These are phyloP conservation scores for Leccinellum luteum DNA, from an alignment of 768 basidiomycete genomes.

Conservation along the genomic window DNA sequence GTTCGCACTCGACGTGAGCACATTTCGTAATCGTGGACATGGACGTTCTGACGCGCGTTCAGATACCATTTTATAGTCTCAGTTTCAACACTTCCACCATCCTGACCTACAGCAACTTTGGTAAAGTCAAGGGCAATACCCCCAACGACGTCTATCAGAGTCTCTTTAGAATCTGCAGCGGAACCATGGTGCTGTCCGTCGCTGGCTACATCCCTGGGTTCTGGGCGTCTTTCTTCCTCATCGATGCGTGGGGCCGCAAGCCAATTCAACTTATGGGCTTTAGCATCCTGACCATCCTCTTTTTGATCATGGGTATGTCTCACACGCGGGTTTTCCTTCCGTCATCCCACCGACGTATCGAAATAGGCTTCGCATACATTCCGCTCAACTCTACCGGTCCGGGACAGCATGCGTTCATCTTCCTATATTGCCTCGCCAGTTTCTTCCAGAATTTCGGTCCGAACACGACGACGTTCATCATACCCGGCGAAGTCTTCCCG, in stretches of 20 bases:
- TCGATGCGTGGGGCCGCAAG: constrained; percentile 72
- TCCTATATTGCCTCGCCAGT: constrained; percentile 13
- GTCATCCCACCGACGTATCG: background rate
- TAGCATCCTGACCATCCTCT: constrained; percentile 58
- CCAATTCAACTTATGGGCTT: constrained; percentile 78
- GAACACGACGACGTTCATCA: constrained; percentile 67
- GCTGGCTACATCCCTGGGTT: constrained; percentile 44
- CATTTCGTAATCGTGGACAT: background rate
- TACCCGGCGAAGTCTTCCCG: constrained; percentile 78
- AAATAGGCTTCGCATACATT: background rate
- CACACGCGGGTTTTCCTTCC: background rate
- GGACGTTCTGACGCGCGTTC: constrained; percentile 3
- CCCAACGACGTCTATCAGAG: constrained; percentile 19
- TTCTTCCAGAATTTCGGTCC: constrained; percentile 20
- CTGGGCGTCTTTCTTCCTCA: constrained; percentile 61
- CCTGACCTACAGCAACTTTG: constrained; percentile 65
- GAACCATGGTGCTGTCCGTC: constrained; percentile 15
- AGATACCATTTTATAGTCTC: constrained; percentile 87
- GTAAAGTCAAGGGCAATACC: constrained; percentile 37
- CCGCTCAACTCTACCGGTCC: constrained; percentile 40
- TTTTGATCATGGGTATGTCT: constrained; percentile 62
- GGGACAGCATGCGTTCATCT: constrained; percentile 56
- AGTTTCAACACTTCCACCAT: constrained; percentile 80
- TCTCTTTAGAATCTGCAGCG: constrained; percentile 22
- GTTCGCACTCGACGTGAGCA: constrained; percentile 81